Evolutionary conservation across 306 rosid genomes (phyloP), one percentile per base, ranked within the genome.

Genomic region (Herpetospermum pedunculosum): DNA sequence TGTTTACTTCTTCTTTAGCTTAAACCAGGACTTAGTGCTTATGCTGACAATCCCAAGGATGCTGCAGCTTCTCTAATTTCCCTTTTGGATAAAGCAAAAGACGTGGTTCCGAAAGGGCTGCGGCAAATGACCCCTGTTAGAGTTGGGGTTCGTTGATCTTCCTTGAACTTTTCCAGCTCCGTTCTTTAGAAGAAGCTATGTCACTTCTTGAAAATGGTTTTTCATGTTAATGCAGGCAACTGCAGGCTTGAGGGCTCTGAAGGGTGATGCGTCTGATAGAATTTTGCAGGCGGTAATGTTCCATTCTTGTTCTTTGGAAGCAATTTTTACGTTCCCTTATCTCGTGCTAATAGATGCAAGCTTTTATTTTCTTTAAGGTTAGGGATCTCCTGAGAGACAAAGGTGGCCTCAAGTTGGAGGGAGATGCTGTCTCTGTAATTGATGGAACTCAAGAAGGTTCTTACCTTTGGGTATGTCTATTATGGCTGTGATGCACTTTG

Each of bases 371-470:
- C 54, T 73, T 75, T 53, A 81, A 92, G 98, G 98, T 95, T 52
- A 80, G 90, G 86, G 92, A 95, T 80, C 86, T 95, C 77, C 85
- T 94, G 69, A 84, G 79, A 80, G 77, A 85, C 0, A 87, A 75
- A 69, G 88, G 92, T 85, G 28, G 75, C 63, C 83, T 95, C 72
- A 91, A 48, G 81, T 82, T 83, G 29, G 84, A 81, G 34, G 3
- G 84, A 26, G 81, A 83, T 76, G 88, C 88, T 3, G 99, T 95
- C 44, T 74, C 92, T 2, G 99, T 95, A 37, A 80, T 95, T 55
- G 99, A 95, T 85, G 99, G 99, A 81, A 87, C 86, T 76, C 92
- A 95, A 83, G 99, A 95, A 84, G 99, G 99, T 60, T 92, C 97
- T 71, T 95, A 23, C 69, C 92, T 91, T 83, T 95, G 99, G 99